Percentiles rank a stretch among this genome's conserved stretches.
These are phyloP conservation scores for Tuber microsphaerosporum DNA, from an alignment of 495 filamentous ascomycete genomes.

Conservation along the genomic window DNA sequence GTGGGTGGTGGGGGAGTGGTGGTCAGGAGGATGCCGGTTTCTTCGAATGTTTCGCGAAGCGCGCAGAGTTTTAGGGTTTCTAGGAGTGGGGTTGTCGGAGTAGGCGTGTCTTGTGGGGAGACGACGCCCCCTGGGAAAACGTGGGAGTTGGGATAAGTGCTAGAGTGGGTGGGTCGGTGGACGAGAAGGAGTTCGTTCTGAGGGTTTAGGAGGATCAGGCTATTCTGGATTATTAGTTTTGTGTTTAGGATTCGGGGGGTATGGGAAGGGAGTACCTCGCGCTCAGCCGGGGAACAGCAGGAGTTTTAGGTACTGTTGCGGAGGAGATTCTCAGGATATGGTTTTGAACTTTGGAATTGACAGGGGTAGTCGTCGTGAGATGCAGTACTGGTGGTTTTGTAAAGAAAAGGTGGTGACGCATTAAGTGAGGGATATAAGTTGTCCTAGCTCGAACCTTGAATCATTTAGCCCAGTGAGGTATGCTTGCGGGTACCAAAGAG, in stretches of 20 bases:
- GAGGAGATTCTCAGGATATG: slow-evolving; percentile 17
- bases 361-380: background rate
- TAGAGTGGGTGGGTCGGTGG: slow-evolving; percentile 72
- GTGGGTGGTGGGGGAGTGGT: slow-evolving; percentile 51
- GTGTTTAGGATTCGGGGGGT: slow-evolving; percentile 13
- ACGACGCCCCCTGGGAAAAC: slow-evolving; percentile 95
- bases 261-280: slow-evolving; percentile 38
- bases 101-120: slow-evolving; percentile 50
- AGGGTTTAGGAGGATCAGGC: slow-evolving; percentile 78
- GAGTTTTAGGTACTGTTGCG: background rate
- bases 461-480: background rate
- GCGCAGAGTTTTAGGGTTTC: slow-evolving; percentile 56
- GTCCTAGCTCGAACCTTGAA: background rate
- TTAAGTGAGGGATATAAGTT: background rate
- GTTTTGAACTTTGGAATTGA: background rate
- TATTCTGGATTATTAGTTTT: slow-evolving; percentile 40
- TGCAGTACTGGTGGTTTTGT: background rate
- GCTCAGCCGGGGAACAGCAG: slow-evolving; percentile 40
- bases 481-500: background rate
- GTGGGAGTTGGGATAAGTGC: slow-evolving; percentile 81
- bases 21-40: slow-evolving; percentile 85
- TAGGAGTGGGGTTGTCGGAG: slow-evolving; percentile 51
- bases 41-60: slow-evolving; percentile 88
- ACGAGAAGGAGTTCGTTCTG: slow-evolving; percentile 80
- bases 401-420: background rate